A percentile compares a stretch with the other conserved stretches of the same genome.
phyloP scores from a whole-genome alignment of 257 asterid species.

The Plantago elongata region DNA sequence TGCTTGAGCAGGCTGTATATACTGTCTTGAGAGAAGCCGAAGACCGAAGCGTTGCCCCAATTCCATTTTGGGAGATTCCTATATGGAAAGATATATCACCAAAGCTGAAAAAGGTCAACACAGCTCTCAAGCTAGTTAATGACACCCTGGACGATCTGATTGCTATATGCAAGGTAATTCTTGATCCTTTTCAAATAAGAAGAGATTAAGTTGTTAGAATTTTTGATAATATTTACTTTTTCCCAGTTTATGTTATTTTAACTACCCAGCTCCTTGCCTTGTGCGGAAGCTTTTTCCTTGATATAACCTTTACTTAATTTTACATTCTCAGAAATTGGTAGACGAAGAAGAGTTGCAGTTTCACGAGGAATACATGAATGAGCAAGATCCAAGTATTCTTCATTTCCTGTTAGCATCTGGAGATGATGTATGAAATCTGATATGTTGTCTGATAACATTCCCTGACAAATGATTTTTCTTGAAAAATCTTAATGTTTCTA shows the following conservation, averaged over 20 bases:
- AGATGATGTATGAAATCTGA: constrained; percentile 63
- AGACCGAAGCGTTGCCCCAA: constrained; percentile 86
- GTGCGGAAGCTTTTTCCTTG: not conserved
- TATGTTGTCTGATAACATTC: constrained; percentile 18
- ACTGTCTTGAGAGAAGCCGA: constrained; percentile 92
- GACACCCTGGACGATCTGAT: constrained; percentile 73
- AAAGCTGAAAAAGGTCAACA: constrained; percentile 72
- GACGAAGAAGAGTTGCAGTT: constrained; percentile 95
- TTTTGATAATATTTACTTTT: not conserved
- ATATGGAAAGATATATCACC: constrained; percentile 97
- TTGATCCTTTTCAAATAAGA: not conserved
- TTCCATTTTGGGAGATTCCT: constrained; percentile 98
- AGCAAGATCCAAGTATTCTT: constrained; percentile 96
- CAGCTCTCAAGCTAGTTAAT: constrained; percentile 79
- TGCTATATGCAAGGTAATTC: constrained; percentile 81
- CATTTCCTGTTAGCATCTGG: constrained; percentile 95
- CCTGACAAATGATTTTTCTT: constrained; percentile 18
- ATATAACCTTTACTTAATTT: constrained; percentile 12
- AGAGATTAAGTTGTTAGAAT: not conserved
- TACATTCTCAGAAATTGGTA: constrained; percentile 74
- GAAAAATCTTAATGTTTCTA: constrained; percentile 29
- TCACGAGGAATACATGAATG: constrained; percentile 97
- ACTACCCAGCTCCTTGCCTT: not conserved
- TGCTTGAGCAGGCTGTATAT: constrained; percentile 78
- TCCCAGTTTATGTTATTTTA: not conserved